Conservation (phyloP, 2,329 filamentous ascomycete species). For the Cytospora piceicola region DNA sequence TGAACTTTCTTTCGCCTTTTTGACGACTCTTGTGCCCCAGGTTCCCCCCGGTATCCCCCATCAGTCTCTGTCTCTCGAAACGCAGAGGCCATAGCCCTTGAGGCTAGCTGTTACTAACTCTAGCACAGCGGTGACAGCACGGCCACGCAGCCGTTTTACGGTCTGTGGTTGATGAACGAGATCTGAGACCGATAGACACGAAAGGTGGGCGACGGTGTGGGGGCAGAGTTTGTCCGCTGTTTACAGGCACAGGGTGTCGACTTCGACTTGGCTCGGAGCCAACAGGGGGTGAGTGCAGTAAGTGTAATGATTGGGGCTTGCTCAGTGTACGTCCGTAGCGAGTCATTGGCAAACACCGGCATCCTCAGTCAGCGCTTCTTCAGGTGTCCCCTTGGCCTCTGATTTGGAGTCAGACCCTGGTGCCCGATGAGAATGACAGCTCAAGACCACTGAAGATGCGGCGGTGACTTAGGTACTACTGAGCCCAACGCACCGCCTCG, state of each 20-base stretch:
- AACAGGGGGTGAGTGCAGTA: conserved; percentile 15
- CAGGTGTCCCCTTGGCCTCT: not conserved
- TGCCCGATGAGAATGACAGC: conserved; percentile 9
- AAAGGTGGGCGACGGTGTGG: conserved; percentile 26
- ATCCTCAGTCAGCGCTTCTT: conserved; percentile 17
- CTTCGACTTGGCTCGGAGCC: conserved; percentile 19
- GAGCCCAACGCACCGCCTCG: conserved; percentile 22
- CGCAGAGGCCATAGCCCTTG: conserved; percentile 22
- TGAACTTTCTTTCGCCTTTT: conserved; percentile 14
- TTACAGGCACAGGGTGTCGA: conserved; percentile 18
- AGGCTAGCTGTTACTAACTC: not conserved
- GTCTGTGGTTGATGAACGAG: conserved; percentile 19
- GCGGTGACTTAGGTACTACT: conserved; percentile 21
- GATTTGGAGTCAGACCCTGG: conserved; percentile 14
- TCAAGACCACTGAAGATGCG: conserved; percentile 10
- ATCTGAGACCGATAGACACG: conserved; percentile 23
- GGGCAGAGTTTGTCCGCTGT: conserved; percentile 23
- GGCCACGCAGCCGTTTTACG: conserved; percentile 6
- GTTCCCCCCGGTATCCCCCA: not conserved
- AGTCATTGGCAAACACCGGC: conserved; percentile 28
- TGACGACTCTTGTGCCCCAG: conserved; percentile 1
- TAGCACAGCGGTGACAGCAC: not conserved
- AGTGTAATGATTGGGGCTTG: conserved; percentile 6
- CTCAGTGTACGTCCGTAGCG: conserved; percentile 17
- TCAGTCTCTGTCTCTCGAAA: conserved; percentile 5